These are phyloP conservation scores for Mucor indicus DNA, from an alignment of 371 early-diverging fungal species.

Conservation along the genomic window DNA sequence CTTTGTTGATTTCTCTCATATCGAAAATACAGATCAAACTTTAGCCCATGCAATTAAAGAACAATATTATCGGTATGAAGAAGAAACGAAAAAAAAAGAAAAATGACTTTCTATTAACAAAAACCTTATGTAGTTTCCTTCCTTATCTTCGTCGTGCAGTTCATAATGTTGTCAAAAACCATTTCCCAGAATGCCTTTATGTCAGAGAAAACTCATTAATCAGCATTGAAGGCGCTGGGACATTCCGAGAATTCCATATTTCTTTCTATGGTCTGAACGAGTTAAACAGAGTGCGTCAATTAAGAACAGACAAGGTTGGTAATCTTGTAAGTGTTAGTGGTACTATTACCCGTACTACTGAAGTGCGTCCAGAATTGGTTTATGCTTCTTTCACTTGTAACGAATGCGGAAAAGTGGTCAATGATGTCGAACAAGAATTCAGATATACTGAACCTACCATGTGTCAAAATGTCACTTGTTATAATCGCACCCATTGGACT, in stretches of 20 bases:
- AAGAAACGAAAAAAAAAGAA: neutral
- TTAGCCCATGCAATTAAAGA: conserved; percentile 68
- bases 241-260: conserved; percentile 69
- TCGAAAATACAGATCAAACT: conserved; percentile 59
- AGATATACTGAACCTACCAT: conserved; percentile 96
- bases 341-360: conserved; percentile 98
- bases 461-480: conserved; percentile 88
- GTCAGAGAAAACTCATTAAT: conserved; percentile 34
- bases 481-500: conserved; percentile 85
- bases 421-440: conserved; percentile 94
- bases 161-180: conserved; percentile 68
- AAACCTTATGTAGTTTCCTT: conserved; percentile 61
- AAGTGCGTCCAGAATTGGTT: conserved; percentile 97
- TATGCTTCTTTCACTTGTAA: conserved; percentile 92
- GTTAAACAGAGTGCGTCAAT: conserved; percentile 75
- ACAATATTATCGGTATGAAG: conserved; percentile 73
- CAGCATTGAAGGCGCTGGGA: conserved; percentile 19
- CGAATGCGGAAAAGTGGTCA: conserved; percentile 83
- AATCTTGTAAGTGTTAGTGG: conserved; percentile 87
- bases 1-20: conserved; percentile 76
- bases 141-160: conserved; percentile 85
- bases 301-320: conserved; percentile 88
- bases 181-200: conserved; percentile 64
- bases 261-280: conserved; percentile 73
- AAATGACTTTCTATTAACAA: neutral